Conservation (phyloP, 148 eudicot species). For the Camellia lanceoleosa region DNA sequence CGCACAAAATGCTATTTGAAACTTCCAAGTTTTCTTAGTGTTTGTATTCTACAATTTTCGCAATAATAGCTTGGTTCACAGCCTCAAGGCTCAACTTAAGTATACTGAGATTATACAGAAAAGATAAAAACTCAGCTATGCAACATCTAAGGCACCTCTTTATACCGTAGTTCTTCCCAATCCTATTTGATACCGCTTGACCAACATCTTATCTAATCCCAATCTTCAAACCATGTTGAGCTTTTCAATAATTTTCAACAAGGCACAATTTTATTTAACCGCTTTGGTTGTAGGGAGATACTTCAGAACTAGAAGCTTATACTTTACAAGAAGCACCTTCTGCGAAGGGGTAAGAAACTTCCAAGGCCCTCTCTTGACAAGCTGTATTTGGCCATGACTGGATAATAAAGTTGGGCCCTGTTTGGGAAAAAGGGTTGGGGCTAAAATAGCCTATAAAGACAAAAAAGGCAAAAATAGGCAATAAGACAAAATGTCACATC, state of each 20-base stretch:
- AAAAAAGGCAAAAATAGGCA: too few species aligned
- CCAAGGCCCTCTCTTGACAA: not conserved
- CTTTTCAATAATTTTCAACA: too few species aligned
- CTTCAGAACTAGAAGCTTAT: not conserved
- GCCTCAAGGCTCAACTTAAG: not conserved
- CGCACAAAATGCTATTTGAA: not conserved
- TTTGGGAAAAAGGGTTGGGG: too few species aligned
- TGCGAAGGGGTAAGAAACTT: not conserved
- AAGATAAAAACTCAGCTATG: too few species aligned
- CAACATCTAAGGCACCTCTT: not conserved
- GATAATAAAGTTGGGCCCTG: not conserved
- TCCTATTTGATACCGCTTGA: not conserved
- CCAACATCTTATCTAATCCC: not conserved
- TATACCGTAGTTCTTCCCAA: not conserved
- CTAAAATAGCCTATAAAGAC: too few species aligned
- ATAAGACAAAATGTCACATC: too few species aligned
- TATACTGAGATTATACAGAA: too few species aligned
- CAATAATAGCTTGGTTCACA: not conserved
- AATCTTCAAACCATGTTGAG: too few species aligned
- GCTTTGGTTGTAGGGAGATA: not conserved
- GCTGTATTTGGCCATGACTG: slow-evolving; percentile 1
- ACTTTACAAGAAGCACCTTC: not conserved
- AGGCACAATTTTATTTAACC: too few species aligned
- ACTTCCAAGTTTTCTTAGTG: not conserved
- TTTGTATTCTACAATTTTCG: not conserved